Percentiles rank a stretch among this genome's conserved stretches.
phyloP scores from a whole-genome alignment of 495 filamentous ascomycete genomes.

The Staphylotrichum longicolle region DNA sequence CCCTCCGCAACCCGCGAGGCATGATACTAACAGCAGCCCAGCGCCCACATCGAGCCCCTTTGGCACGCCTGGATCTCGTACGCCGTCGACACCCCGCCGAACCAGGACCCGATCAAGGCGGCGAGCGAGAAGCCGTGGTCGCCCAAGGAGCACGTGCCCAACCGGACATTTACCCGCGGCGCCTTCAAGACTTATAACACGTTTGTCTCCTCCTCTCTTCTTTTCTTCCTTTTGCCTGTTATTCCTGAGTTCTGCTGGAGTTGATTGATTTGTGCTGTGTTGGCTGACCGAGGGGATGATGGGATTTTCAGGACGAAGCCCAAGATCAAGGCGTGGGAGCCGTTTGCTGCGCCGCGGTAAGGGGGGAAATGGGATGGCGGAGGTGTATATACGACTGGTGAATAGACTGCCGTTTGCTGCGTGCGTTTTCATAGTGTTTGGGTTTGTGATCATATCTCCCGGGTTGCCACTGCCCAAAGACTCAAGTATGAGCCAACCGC shows the following conservation, averaged over 20 bases:
- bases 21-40: constrained; percentile 26
- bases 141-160: constrained; percentile 63
- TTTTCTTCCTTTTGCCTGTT: not conserved
- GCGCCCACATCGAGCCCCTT: constrained; percentile 86
- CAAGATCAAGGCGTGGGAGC: constrained; percentile 43
- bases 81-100: constrained; percentile 82
- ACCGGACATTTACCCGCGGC: constrained; percentile 66
- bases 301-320: constrained; percentile 35
- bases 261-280: no score
- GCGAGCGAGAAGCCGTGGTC: constrained; percentile 74
- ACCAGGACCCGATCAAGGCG: constrained; percentile 63
- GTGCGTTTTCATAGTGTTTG: no score
- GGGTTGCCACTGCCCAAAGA: no score
- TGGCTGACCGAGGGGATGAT: not conserved
- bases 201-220: constrained; percentile 50
- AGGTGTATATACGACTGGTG: constrained; percentile 13
- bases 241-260: no score
- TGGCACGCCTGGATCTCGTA: constrained; percentile 99
- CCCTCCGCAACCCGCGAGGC: constrained; percentile 13
- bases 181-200: constrained; percentile 94
- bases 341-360: constrained; percentile 36
- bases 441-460: no score
- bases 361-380: not conserved
- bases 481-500: no score
- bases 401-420: not conserved